Evolutionary conservation across 2,329 filamentous ascomycete genomes (phyloP).

Genomic region (Talaromyces sp.): DNA sequence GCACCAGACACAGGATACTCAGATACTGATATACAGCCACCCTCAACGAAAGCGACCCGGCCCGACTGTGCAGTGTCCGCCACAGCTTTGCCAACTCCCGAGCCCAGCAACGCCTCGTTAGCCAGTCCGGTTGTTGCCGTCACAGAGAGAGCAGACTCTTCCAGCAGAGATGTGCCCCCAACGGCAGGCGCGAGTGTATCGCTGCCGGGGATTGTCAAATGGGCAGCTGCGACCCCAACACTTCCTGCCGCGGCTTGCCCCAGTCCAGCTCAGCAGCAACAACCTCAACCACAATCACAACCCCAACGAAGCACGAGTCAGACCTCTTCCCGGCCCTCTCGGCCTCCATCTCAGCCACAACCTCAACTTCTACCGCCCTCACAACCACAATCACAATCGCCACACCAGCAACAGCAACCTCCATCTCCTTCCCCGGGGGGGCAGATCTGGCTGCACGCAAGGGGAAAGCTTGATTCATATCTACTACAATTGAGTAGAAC

Average conservation of each 20-base stretch:
- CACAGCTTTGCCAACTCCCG: conserved; percentile 32
- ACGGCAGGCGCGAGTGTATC: not conserved
- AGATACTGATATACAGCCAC: not conserved
- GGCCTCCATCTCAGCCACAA: not conserved
- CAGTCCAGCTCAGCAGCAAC: not conserved
- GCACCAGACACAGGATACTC: conserved; percentile 17
- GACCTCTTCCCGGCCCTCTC: not conserved
- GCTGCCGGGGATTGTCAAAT: not conserved
- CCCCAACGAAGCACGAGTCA: not conserved
- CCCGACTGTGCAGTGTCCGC: conserved; percentile 8
- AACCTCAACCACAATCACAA: not conserved
- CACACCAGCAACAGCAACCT: not conserved
- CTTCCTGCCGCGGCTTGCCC: not conserved
- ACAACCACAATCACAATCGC: not conserved
- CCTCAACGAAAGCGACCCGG: conserved; percentile 10
- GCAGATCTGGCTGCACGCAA: conserved; percentile 20
- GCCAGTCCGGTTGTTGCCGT: conserved; percentile 27
- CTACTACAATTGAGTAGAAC: conserved; percentile 20
- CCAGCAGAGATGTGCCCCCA: not conserved
- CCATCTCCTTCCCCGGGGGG: not conserved
- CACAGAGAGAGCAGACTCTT: conserved; percentile 18
- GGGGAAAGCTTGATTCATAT: conserved; percentile 24
- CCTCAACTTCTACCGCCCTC: not conserved
- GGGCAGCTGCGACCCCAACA: not conserved
- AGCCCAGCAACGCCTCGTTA: conserved; percentile 30